Evolutionary conservation across 805 yeast genomes (phyloP).

Genomic region (Cyberlindnera nakhonratchasimensis): DNA sequence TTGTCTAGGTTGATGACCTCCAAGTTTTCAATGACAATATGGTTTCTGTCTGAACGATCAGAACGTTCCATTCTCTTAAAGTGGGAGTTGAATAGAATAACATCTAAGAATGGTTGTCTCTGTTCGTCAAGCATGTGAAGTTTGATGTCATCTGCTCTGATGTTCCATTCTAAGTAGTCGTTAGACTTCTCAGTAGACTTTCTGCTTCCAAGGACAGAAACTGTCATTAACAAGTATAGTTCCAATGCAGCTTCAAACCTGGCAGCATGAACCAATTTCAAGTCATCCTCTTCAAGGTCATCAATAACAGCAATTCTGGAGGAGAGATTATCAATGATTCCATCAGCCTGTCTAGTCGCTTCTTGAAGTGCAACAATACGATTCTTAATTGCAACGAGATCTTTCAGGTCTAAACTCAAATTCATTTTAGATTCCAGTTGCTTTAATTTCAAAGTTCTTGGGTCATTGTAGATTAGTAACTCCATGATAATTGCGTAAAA

Average conservation of each 20-base stretch:
- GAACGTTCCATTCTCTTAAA: slow-evolving; percentile 60
- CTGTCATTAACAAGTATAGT: slow-evolving; percentile 43
- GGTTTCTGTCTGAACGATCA: slow-evolving; percentile 65
- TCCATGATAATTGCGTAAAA: slow-evolving; percentile 60
- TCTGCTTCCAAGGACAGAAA: slow-evolving; percentile 35
- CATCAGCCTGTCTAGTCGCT: slow-evolving; percentile 39
- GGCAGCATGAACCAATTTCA: slow-evolving; percentile 38
- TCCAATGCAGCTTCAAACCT: slow-evolving; percentile 38
- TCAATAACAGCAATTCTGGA: slow-evolving; percentile 47
- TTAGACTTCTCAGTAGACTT: slow-evolving; percentile 26
- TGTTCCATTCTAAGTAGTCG: slow-evolving; percentile 54
- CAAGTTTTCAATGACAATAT: slow-evolving; percentile 54
- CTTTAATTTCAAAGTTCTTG: slow-evolving; percentile 52
- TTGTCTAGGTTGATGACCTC: slow-evolving; percentile 65
- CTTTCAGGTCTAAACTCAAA: slow-evolving; percentile 67
- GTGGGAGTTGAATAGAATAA: slow-evolving; percentile 58
- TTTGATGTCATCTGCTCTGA: slow-evolving; percentile 64
- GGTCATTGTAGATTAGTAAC: slow-evolving; percentile 70
- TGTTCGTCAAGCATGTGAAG: slow-evolving; percentile 64
- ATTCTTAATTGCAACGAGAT: slow-evolving; percentile 45
- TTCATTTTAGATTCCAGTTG: slow-evolving; percentile 63
- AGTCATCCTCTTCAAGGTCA: slow-evolving; percentile 46
- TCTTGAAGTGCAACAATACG: slow-evolving; percentile 49
- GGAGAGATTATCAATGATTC: slow-evolving; percentile 44
- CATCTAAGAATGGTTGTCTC: slow-evolving; percentile 63